Evolutionary conservation across 805 yeast genomes (phyloP).

Genomic region (Cyberlindnera euphorbiae): DNA sequence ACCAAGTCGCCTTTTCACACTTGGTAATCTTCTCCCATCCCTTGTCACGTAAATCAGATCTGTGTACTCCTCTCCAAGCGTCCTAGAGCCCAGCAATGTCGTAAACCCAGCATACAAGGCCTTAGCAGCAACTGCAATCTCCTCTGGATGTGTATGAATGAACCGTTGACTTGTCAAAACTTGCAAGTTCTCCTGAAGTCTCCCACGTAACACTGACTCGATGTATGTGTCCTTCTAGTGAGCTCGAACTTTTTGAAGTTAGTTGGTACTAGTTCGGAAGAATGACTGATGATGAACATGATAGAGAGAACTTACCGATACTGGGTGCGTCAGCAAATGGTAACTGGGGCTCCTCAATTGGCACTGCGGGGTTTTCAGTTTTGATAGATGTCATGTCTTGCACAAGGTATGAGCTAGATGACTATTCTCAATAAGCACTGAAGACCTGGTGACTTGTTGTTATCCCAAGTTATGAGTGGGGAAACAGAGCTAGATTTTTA

Average conservation of each 20-base stretch:
- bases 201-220: slow-evolving; percentile 47
- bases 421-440: no score
- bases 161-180: slow-evolving; percentile 55
- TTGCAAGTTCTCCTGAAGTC: slow-evolving; percentile 53
- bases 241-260: slow-evolving; percentile 56
- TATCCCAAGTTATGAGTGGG: no score
- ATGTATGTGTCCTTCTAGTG: slow-evolving; percentile 85
- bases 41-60: slow-evolving; percentile 65
- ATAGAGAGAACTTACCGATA: slow-evolving; percentile 47
- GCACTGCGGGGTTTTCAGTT: no score
- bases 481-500: no score
- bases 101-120: slow-evolving; percentile 67
- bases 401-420: no score
- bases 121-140: slow-evolving; percentile 53
- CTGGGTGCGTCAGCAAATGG: slow-evolving; percentile 87
- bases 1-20: slow-evolving; percentile 41
- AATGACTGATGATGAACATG: no score
- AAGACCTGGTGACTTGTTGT: no score
- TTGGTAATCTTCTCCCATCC: slow-evolving; percentile 47
- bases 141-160: slow-evolving; percentile 57
- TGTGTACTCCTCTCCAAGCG: slow-evolving; percentile 93
- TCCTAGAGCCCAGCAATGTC: slow-evolving; percentile 69
- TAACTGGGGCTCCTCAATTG: slow-evolving; percentile 22
- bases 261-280: neutral
- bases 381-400: neutral